These are phyloP conservation scores for Epichloe brachyelytri DNA, from an alignment of 2,329 filamentous ascomycete genomes.

Conservation along the genomic window DNA sequence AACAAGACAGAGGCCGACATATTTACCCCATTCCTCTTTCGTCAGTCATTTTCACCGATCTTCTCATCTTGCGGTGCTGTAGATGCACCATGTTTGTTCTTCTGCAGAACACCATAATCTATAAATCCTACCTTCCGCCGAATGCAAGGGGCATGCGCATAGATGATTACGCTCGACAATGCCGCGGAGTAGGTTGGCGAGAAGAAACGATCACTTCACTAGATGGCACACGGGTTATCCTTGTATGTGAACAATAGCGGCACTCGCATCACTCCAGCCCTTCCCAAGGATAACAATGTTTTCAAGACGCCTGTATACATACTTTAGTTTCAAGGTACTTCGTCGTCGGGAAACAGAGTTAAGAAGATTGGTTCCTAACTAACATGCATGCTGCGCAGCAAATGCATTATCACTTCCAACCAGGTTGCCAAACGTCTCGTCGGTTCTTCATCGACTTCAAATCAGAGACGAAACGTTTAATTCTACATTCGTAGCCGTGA, in stretches of 20 bases:
- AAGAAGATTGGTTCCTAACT: neutral
- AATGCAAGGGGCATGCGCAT: conserved; percentile 57
- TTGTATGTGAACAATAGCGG: conserved; percentile 38
- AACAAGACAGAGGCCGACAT: too few relatives aligned
- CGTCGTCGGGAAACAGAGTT: neutral
- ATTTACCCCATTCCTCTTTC: too few relatives aligned
- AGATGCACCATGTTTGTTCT: too few relatives aligned
- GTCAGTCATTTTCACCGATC: too few relatives aligned
- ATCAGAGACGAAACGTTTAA: conserved; percentile 21
- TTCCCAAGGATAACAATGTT: neutral
- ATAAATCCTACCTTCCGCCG: conserved; percentile 56
- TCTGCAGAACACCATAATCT: too few relatives aligned
- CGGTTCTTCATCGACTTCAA: conserved; percentile 33
- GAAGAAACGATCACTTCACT: conserved; percentile 45
- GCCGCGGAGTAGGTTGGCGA: conserved; percentile 52
- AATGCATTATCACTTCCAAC: conserved; percentile 48
- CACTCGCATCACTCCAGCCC: neutral
- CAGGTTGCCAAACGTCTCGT: conserved; percentile 42
- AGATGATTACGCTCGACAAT: conserved; percentile 45
- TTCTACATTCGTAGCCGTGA: conserved; percentile 41
- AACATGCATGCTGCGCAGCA: too few relatives aligned
- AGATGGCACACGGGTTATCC: conserved; percentile 30
- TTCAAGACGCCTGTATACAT: conserved; percentile 34
- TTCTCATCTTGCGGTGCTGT: too few relatives aligned
- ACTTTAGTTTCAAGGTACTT: conserved; percentile 42